phyloP scores from a whole-genome alignment of 148 eudicot genomes.

The Cornus suecica region DNA sequence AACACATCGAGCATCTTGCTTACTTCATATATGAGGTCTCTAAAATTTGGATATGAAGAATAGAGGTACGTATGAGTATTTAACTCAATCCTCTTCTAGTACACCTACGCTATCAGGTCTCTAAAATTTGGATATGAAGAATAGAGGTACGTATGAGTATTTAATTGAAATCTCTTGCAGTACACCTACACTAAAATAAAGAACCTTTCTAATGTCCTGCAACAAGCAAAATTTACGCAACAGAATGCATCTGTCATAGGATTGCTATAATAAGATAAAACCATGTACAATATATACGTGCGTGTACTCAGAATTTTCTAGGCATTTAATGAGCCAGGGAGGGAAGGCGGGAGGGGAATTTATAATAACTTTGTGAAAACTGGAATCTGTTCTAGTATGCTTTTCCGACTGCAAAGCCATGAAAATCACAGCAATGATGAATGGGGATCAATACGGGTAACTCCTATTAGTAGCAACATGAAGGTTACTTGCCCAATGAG shows the following conservation, averaged over 20 bases:
- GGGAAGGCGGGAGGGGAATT: no score
- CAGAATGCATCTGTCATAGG: no score
- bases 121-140: not conserved
- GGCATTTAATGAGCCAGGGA: no score
- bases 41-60: not conserved
- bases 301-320: not conserved
- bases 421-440: not conserved
- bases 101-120: not conserved
- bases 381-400: not conserved
- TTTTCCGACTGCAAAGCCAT: not conserved
- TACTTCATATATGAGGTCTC: not conserved
- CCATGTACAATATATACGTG: not conserved
- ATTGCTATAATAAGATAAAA: not conserved
- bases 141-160: no score
- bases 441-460: not conserved
- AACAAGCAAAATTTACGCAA: no score
- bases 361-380: not conserved
- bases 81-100: no score
- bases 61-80: no score
- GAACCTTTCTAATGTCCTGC: no score
- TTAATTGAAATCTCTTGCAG: no score
- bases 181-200: no score
- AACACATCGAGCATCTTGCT: not conserved
- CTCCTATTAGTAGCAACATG: not conserved
- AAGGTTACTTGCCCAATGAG: not conserved